These are phyloP conservation scores for Pleurotus citrinopileatus DNA, from an alignment of 768 basidiomycete genomes.

Conservation along the genomic window DNA sequence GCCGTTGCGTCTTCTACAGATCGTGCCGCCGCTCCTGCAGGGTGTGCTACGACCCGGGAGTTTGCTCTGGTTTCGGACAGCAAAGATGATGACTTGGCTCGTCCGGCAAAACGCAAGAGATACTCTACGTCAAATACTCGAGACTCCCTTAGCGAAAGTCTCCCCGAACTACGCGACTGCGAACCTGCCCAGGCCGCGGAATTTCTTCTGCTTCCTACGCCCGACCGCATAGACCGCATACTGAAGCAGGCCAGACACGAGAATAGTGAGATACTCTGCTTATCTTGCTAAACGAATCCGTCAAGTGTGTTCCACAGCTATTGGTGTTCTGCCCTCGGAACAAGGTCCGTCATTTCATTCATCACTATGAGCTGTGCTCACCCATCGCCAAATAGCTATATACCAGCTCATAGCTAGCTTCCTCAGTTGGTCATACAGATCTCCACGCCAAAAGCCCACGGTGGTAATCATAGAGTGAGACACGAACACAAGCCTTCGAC, in stretches of 20 bases:
- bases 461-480: no score
- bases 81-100: background rate
- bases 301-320: conserved; percentile 22
- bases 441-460: conserved; percentile 16
- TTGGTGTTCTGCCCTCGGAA: conserved; percentile 28
- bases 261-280: conserved; percentile 30
- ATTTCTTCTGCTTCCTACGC: conserved; percentile 7
- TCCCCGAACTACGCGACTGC: conserved; percentile 30
- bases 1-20: conserved; percentile 22
- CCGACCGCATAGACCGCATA: conserved; percentile 23
- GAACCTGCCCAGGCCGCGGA: background rate
- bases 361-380: background rate
- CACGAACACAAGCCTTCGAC: no score
- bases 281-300: background rate
- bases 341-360: conserved; percentile 19
- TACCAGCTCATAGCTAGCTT: conserved; percentile 23
- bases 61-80: conserved; percentile 11
- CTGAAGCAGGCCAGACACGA: conserved; percentile 28
- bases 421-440: conserved; percentile 27
- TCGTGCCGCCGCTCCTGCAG: conserved; percentile 16
- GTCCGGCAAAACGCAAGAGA: conserved; percentile 12
- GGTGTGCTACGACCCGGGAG: conserved; percentile 9
- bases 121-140: conserved; percentile 24
- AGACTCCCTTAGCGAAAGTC: conserved; percentile 31
- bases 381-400: conserved; percentile 20